Evolutionary conservation across 345 rosid species (phyloP).

Genomic region (Syzygium aromaticum): DNA sequence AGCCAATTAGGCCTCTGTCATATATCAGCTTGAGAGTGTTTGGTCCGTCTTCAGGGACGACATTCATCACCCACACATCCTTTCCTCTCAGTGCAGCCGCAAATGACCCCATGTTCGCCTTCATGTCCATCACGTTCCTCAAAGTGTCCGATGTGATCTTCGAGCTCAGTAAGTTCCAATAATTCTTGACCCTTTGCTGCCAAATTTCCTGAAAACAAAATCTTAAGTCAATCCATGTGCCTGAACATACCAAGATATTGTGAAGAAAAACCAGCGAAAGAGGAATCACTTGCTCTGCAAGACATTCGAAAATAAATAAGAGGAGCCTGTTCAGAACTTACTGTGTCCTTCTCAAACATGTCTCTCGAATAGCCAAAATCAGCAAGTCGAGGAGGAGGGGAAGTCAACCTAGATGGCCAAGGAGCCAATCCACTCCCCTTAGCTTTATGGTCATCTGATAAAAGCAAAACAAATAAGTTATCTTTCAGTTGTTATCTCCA

Average conservation of each 20-base stretch:
- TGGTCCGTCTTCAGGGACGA: constrained; percentile 68
- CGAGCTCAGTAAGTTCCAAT: constrained; percentile 75
- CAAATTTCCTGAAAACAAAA: constrained; percentile 51
- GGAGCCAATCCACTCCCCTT: constrained; percentile 94
- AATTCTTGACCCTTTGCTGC: constrained; percentile 63
- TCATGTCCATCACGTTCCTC: constrained; percentile 99
- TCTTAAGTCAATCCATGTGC: constrained; percentile 5
- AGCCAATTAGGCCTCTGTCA: constrained; percentile 82
- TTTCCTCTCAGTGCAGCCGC: constrained; percentile 82
- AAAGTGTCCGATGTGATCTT: constrained; percentile 56
- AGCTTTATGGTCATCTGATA: constrained; percentile 60
- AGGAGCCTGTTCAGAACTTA: constrained; percentile 8
- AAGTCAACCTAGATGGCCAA: constrained; percentile 89
- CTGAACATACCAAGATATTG: neutral
- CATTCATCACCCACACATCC: constrained; percentile 95
- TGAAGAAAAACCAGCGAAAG: neutral
- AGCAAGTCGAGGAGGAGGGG: constrained; percentile 84
- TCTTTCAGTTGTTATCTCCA: neutral
- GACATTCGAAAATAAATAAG: neutral
- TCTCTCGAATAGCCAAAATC: constrained; percentile 81
- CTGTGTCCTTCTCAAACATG: constrained; percentile 83
- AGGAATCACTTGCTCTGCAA: neutral
- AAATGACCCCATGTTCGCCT: constrained; percentile 85
- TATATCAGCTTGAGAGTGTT: constrained; percentile 77
- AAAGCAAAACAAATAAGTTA: neutral